Evolutionary conservation across 148 eudicot species (phyloP).

Genomic region (Rhododendron mucronatum): DNA sequence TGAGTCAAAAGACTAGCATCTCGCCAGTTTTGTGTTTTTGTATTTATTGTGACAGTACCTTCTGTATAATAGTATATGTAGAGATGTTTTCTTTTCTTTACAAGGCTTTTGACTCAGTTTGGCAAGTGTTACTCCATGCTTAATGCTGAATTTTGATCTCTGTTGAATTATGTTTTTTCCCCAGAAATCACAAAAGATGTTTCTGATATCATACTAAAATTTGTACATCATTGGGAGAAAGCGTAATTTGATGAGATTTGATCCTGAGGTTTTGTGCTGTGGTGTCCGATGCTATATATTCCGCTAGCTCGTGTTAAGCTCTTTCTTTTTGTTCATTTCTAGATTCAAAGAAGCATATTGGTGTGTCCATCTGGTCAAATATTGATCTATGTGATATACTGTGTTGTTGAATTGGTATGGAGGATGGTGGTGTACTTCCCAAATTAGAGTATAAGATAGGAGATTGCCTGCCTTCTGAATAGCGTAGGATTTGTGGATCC

Average conservation of each 20-base stretch:
- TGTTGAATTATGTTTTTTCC: not conserved
- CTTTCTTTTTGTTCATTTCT: not conserved
- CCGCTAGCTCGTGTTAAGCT: not conserved
- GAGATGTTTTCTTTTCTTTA: not conserved
- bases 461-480: not conserved
- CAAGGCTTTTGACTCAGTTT: not conserved
- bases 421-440: not conserved
- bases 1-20: not conserved
- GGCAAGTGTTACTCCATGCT: not conserved
- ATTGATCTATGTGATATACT: not conserved
- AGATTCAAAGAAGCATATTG: not conserved
- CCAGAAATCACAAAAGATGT: not conserved
- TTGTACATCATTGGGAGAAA: not conserved
- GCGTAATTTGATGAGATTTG: not conserved
- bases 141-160: not conserved
- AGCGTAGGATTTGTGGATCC: not conserved
- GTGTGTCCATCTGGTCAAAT: not conserved
- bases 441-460: not conserved
- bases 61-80: constrained; percentile 4
- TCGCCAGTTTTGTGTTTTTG: not conserved
- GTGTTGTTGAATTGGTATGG: not conserved
- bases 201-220: not conserved
- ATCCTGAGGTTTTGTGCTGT: not conserved
- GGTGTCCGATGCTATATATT: not conserved
- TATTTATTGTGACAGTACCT: not conserved